phyloP scores from a whole-genome alignment of 2,329 filamentous ascomycete genomes.

The Fusarium armeniacum region DNA sequence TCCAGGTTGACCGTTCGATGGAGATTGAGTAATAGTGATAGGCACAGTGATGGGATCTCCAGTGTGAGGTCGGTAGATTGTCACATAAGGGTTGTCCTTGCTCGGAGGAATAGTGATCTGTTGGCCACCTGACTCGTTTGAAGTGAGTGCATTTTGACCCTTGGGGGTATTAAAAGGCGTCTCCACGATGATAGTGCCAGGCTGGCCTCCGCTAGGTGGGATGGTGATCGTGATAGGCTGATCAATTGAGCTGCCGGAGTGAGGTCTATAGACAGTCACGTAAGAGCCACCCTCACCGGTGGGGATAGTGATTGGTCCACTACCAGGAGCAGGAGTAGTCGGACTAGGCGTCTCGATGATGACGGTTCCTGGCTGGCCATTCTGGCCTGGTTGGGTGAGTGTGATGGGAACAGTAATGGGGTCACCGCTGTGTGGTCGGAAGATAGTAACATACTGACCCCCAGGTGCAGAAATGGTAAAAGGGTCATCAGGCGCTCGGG shows the following conservation, averaged over 20 bases:
- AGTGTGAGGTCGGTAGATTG: constrained; percentile 33
- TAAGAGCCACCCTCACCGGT: constrained; percentile 22
- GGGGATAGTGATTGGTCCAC: constrained; percentile 32
- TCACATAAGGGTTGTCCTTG: constrained; percentile 34
- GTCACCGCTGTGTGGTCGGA: constrained; percentile 38
- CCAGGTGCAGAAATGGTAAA: constrained; percentile 30
- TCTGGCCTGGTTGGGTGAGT: constrained; percentile 29
- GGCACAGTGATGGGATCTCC: constrained; percentile 36
- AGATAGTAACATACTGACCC: constrained; percentile 27
- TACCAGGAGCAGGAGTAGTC: constrained; percentile 21
- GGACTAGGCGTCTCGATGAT: constrained; percentile 35
- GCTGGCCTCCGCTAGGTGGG: constrained; percentile 13
- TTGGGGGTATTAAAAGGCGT: constrained; percentile 34
- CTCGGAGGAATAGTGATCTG: constrained; percentile 36
- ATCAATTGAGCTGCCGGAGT: constrained; percentile 22
- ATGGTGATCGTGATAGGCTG: constrained; percentile 27
- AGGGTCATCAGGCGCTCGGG: constrained; percentile 19
- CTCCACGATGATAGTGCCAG: constrained; percentile 36
- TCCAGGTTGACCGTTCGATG: constrained; percentile 35
- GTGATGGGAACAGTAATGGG: constrained; percentile 36
- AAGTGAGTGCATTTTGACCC: constrained; percentile 27
- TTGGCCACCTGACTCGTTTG: constrained; percentile 12
- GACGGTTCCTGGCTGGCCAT: constrained; percentile 32
- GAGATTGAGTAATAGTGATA: constrained; percentile 37
- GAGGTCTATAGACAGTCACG: constrained; percentile 35